These are phyloP conservation scores for Coniochaeta ligniaria DNA, from an alignment of 2,329 filamentous ascomycete species.

Conservation along the genomic window DNA sequence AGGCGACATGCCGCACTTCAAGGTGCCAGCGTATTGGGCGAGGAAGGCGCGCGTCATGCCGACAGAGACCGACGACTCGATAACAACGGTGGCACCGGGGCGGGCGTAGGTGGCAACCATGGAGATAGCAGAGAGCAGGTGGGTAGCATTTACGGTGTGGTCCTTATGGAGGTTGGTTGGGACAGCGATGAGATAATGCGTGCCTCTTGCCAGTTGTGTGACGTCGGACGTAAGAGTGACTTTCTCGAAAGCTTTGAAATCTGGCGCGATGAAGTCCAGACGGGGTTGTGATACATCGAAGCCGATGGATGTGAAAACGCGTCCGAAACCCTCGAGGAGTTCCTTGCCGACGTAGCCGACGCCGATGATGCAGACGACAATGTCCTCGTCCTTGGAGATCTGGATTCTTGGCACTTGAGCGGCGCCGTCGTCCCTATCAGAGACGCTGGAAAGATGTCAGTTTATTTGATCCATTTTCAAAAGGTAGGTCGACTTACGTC, in stretches of 20 bases:
- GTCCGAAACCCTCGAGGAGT: slow-evolving; percentile 35
- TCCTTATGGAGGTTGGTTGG: slow-evolving; percentile 41
- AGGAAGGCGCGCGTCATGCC: slow-evolving; percentile 46
- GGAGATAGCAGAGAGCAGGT: slow-evolving; percentile 33
- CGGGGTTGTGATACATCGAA: slow-evolving; percentile 38
- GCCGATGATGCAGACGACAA: slow-evolving; percentile 29
- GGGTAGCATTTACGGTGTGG: slow-evolving; percentile 39
- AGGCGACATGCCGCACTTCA: slow-evolving; percentile 43
- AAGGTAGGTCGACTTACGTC: background rate
- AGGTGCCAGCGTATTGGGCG: slow-evolving; percentile 34
- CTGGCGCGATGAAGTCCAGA: slow-evolving; percentile 22
- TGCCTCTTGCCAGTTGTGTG: slow-evolving; percentile 30
- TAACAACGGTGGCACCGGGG: slow-evolving; percentile 37
- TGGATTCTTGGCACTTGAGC: background rate
- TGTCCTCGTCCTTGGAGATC: background rate
- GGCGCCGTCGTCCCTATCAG: background rate
- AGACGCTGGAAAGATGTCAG: background rate
- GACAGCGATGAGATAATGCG: slow-evolving; percentile 46
- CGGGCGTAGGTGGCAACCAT: slow-evolving; percentile 32
- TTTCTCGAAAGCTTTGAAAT: slow-evolving; percentile 17
- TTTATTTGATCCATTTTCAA: no score
- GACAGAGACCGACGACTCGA: slow-evolving; percentile 47
- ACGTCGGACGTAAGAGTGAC: slow-evolving; percentile 30
- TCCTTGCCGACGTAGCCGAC: slow-evolving; percentile 46
- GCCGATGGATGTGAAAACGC: slow-evolving; percentile 33